Percentiles rank a stretch among this genome's conserved stretches.
Conservation (phyloP, 1,139 yeast genomes). For the Wickerhamomyces sp. region DNA sequence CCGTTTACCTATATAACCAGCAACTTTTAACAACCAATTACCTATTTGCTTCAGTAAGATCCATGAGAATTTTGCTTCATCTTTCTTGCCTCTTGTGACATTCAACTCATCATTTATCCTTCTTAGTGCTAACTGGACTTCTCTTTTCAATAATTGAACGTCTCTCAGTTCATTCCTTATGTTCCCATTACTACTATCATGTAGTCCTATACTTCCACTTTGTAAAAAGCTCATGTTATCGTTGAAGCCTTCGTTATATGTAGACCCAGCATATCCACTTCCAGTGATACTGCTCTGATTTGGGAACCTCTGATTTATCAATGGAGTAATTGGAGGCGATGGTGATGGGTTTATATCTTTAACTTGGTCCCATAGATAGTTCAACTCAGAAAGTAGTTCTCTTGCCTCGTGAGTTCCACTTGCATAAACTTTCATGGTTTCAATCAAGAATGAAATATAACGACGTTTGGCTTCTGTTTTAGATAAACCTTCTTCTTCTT, state of each 20-base stretch:
- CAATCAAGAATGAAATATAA: slow-evolving; percentile 63
- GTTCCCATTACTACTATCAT: background rate
- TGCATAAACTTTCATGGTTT: slow-evolving; percentile 71
- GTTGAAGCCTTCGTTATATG: slow-evolving; percentile 6
- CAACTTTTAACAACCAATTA: slow-evolving; percentile 5
- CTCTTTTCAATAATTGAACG: slow-evolving; percentile 18
- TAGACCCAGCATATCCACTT: slow-evolving; percentile 7
- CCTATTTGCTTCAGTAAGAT: slow-evolving; percentile 10
- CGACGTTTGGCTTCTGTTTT: slow-evolving; percentile 70
- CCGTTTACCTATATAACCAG: slow-evolving; percentile 12
- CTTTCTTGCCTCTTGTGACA: slow-evolving; percentile 2
- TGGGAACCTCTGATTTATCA: slow-evolving; percentile 4
- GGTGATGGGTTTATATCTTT: slow-evolving; percentile 39
- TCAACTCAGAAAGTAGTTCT: slow-evolving; percentile 61
- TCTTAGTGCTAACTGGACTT: slow-evolving; percentile 16
- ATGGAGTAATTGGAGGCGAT: slow-evolving; percentile 18
- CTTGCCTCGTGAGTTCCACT: slow-evolving; percentile 65
- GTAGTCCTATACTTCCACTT: slow-evolving; percentile 6
- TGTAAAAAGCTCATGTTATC: slow-evolving; percentile 12
- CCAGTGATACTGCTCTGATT: slow-evolving; percentile 9
- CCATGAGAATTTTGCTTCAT: slow-evolving; percentile 5
- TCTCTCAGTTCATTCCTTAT: slow-evolving; percentile 15
- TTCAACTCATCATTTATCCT: slow-evolving; percentile 18
- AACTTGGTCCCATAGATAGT: slow-evolving; percentile 71
- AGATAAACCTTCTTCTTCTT: slow-evolving; percentile 64